A percentile compares a stretch with the other conserved stretches of the same genome.
phyloP scores from a whole-genome alignment of 1,284 basidiomycete species.

The Ustilago xerochloae region DNA sequence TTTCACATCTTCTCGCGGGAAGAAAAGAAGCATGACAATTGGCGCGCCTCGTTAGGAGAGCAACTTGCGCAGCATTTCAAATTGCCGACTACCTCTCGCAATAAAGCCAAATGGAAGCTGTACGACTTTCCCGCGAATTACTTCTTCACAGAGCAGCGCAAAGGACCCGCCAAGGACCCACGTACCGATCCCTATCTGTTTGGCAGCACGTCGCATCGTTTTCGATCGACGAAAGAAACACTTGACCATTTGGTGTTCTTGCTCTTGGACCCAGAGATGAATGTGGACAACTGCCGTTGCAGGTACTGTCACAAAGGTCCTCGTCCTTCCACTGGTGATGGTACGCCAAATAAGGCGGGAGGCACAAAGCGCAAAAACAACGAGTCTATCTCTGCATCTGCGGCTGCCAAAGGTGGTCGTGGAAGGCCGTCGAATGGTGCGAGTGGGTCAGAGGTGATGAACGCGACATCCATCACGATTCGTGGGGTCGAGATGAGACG shows the following conservation, averaged over 20 bases:
- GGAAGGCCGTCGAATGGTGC: slow-evolving; percentile 13
- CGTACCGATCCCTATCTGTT: slow-evolving; percentile 58
- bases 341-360: slow-evolving; percentile 11
- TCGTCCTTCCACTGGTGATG: slow-evolving; percentile 8
- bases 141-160: slow-evolving; percentile 55
- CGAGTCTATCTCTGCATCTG: slow-evolving; percentile 20
- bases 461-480: slow-evolving; percentile 25
- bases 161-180: slow-evolving; percentile 26
- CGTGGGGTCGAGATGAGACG: slow-evolving; percentile 37
- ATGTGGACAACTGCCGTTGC: slow-evolving; percentile 43
- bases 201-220: slow-evolving; percentile 44
- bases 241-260: slow-evolving; percentile 50
- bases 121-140: slow-evolving; percentile 53
- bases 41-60: slow-evolving; percentile 40
- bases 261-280: slow-evolving; percentile 39
- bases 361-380: slow-evolving; percentile 31
- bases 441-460: background rate
- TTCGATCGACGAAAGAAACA: slow-evolving; percentile 47
- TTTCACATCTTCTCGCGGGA: slow-evolving; percentile 42
- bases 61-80: slow-evolving; percentile 40
- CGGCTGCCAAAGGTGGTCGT: slow-evolving; percentile 10
- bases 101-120: slow-evolving; percentile 45
- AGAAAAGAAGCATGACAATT: slow-evolving; percentile 30
- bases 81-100: slow-evolving; percentile 21
- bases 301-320: slow-evolving; percentile 50